Conservation (phyloP, 495 filamentous ascomycete species). For the Aspergillus panamensis region DNA sequence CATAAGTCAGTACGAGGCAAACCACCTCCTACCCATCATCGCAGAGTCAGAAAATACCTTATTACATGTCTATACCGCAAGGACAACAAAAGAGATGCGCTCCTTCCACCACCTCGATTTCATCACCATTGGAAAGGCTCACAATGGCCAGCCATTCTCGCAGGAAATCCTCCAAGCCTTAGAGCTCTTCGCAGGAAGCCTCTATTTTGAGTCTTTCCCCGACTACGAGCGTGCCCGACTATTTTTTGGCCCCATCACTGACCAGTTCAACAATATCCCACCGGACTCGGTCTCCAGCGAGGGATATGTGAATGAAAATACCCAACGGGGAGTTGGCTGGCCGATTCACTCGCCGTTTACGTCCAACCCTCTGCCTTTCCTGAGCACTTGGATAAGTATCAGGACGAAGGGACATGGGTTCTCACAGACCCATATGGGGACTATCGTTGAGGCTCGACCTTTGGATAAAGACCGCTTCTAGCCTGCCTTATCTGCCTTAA, state of each 20-base stretch:
- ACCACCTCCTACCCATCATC: slow-evolving; percentile 44
- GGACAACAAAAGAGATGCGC: slow-evolving; percentile 37
- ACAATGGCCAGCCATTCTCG: neutral
- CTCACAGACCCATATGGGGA: slow-evolving; percentile 51
- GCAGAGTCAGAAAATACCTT: slow-evolving; percentile 23
- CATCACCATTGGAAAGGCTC: slow-evolving; percentile 17
- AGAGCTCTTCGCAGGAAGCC: slow-evolving; percentile 63
- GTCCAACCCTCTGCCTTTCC: slow-evolving; percentile 49
- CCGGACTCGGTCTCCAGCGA: slow-evolving; percentile 26
- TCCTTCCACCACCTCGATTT: slow-evolving; percentile 45
- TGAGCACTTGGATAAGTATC: slow-evolving; percentile 43
- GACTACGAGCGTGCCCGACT: slow-evolving; percentile 52
- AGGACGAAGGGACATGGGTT: slow-evolving; percentile 48
- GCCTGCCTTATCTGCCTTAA: neutral
- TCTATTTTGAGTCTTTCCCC: slow-evolving; percentile 51
- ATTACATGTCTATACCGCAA: slow-evolving; percentile 56
- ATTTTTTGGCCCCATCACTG: slow-evolving; percentile 49
- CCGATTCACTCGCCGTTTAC: slow-evolving; percentile 33
- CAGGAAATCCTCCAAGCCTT: slow-evolving; percentile 32
- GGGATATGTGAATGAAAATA: slow-evolving; percentile 42
- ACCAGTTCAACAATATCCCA: slow-evolving; percentile 20
- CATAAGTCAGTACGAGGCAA: slow-evolving; percentile 59
- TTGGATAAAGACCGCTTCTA: slow-evolving; percentile 18
- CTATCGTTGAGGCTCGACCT: slow-evolving; percentile 36
- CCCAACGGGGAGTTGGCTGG: slow-evolving; percentile 18